Evolutionary conservation across 1,139 yeast species (phyloP).

Genomic region (Lodderomyces oxycetoniae): DNA sequence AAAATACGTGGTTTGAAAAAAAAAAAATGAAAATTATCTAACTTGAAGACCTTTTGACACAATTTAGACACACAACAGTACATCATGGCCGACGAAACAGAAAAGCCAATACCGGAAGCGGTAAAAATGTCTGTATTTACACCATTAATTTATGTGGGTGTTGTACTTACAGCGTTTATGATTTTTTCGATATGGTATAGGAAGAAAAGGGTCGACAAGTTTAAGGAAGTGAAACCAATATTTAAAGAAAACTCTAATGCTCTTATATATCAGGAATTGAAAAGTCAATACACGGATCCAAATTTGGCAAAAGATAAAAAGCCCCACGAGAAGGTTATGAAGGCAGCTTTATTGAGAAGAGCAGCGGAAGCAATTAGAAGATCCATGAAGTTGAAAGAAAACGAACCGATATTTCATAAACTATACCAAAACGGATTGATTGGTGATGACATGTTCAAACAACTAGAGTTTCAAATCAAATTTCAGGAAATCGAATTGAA

Average conservation of each 20-base stretch:
- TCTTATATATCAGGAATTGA: conserved; percentile 59
- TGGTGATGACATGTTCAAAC: conserved; percentile 83
- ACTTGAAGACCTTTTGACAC: too few species aligned
- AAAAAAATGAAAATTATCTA: not conserved
- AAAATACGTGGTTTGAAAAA: not conserved
- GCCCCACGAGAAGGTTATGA: conserved; percentile 76
- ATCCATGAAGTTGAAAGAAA: conserved; percentile 65
- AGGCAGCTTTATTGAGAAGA: conserved; percentile 76
- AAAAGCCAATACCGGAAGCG: conserved; percentile 12
- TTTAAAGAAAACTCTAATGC: conserved; percentile 66
- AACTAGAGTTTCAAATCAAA: conserved; percentile 73
- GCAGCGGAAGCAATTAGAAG: conserved; percentile 71
- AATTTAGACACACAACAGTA: too few species aligned
- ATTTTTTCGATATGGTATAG: conserved; percentile 74
- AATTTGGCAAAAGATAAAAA: conserved; percentile 37
- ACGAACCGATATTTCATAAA: conserved; percentile 60
- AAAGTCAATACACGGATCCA: conserved; percentile 41
- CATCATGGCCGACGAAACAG: conserved; percentile 14
- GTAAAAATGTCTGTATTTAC: conserved; percentile 71
- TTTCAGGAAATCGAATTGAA: conserved; percentile 75
- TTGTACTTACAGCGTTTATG: conserved; percentile 64
- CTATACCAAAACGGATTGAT: conserved; percentile 85
- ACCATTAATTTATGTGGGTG: conserved; percentile 74
- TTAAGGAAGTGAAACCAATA: conserved; percentile 60
- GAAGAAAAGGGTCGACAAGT: conserved; percentile 49